Evolutionary conservation across 257 asterid genomes (phyloP), one percentile per base, ranked within the genome.

Genomic region (Solanum lignicaule): DNA sequence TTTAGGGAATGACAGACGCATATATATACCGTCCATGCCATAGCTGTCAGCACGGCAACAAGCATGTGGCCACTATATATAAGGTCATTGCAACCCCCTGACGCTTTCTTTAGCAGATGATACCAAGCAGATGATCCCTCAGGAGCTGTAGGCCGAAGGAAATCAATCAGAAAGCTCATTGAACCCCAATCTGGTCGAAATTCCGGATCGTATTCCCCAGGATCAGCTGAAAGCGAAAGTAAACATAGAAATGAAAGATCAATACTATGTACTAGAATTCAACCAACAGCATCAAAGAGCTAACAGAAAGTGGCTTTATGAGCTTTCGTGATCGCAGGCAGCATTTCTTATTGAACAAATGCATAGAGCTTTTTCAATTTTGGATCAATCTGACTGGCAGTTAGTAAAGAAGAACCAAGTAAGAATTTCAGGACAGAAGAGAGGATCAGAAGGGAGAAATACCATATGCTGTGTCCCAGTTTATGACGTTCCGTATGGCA

Each of bases 31-130:
- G 96, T 97, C 99, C 99, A 97, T 3, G 99, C 99, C 99, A 97
- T 96, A 46, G 99, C 99, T 33, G 99, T 97, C 88, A 97, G 92
- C 84, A 93, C 98, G 12, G 99, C 96, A 83, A 97, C 98, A 83
- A 96, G 98, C 98, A 97, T 95, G 90, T 97, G 99, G 74, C 99
- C 99, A 46, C 99, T 97, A 91, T 95, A 97, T 43, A 97, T 88
- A 62, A 97, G 95, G 91, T 97, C 99, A 85, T 97, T 97, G 93
- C 99, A 97, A 75, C 99, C 99, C 9, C 99, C 99, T 7, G 95
- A 92, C 18, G 98, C 99, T 90, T 89, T 96, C 89, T 96, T 97
- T 81, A 96, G 93, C 89, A 97, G 95, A 90, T 91, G 88, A 90
- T 93, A 94, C 99, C 99, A 97, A 1, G 95, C 84, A 65, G 92